Evolutionary conservation across 2,329 filamentous ascomycete species (phyloP).

Genomic region (Stagonosporopsis rhizophila): DNA sequence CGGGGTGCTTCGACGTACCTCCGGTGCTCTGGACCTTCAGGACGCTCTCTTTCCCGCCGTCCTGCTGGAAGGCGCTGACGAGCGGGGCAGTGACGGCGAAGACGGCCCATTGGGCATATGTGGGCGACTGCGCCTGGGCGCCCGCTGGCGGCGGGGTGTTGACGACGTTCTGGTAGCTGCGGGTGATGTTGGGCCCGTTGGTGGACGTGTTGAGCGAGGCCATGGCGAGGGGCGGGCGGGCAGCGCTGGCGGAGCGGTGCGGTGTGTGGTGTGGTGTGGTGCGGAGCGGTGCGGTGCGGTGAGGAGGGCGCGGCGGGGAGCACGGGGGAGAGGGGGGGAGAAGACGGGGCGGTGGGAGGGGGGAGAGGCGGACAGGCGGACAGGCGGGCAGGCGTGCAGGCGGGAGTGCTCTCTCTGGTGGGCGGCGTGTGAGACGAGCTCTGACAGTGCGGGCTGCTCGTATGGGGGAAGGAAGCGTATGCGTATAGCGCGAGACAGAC

Average conservation of each 20-base stretch:
- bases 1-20: constrained; percentile 61
- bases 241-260: background rate
- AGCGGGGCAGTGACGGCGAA: constrained; percentile 93
- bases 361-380: no score
- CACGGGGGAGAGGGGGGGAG: no score
- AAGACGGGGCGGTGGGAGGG: no score
- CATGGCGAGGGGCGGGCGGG: constrained; percentile 64
- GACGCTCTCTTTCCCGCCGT: constrained; percentile 88
- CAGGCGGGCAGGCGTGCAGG: no score
- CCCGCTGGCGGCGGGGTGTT: constrained; percentile 65
- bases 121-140: constrained; percentile 71
- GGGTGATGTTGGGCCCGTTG: constrained; percentile 61
- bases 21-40: constrained; percentile 93
- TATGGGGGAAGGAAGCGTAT: no score
- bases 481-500: no score
- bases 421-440: no score
- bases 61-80: constrained; percentile 87
- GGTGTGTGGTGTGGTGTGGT: constrained; percentile 12
- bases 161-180: constrained; percentile 70
- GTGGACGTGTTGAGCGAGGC: constrained; percentile 65
- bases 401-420: no score
- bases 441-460: no score
- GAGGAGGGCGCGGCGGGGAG: no score
- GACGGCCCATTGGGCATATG: constrained; percentile 90
- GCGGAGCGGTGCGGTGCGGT: background rate